phyloP scores from a whole-genome alignment of 2,329 filamentous ascomycete species.

The Xylaria sp. region DNA sequence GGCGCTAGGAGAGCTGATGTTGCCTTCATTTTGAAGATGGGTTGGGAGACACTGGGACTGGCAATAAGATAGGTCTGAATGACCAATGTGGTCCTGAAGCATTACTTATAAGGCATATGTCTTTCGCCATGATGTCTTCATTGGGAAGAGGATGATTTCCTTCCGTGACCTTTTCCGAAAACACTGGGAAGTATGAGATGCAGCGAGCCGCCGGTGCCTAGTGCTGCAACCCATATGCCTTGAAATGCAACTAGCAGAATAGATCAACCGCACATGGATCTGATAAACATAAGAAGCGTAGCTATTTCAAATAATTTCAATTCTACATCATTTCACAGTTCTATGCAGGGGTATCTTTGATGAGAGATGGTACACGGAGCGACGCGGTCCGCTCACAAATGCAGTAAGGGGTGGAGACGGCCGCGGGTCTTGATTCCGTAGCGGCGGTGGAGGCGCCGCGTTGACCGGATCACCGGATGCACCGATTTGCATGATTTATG shows the following conservation, averaged over 20 bases:
- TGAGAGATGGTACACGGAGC: conserved; percentile 42
- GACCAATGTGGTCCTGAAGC: not conserved
- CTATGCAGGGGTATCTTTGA: conserved; percentile 45
- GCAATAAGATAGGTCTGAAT: not conserved
- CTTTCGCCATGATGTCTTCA: not conserved
- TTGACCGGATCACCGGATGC: conserved; percentile 11
- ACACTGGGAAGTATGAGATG: not conserved
- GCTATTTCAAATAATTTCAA: not conserved
- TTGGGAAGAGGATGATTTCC: conserved; percentile 14
- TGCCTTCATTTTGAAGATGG: conserved; percentile 41
- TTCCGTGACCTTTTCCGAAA: conserved; percentile 20
- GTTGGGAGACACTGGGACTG: not conserved
- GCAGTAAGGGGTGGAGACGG: conserved; percentile 20
- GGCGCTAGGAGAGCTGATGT: conserved; percentile 33
- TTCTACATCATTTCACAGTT: conserved; percentile 31
- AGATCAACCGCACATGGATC: not conserved
- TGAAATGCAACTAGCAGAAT: not conserved
- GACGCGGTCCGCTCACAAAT: conserved; percentile 35
- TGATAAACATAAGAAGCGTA: not conserved
- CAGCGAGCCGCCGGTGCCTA: not conserved
- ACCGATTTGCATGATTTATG: conserved; percentile 14
- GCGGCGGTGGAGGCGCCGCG: conserved; percentile 3
- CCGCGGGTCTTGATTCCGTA: not conserved
- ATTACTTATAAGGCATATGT: conserved; percentile 14
- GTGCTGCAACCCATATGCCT: conserved; percentile 1